Base-by-base conservation (phyloP, 257 asterid species). In the Knoxia roxburghii region DNA sequence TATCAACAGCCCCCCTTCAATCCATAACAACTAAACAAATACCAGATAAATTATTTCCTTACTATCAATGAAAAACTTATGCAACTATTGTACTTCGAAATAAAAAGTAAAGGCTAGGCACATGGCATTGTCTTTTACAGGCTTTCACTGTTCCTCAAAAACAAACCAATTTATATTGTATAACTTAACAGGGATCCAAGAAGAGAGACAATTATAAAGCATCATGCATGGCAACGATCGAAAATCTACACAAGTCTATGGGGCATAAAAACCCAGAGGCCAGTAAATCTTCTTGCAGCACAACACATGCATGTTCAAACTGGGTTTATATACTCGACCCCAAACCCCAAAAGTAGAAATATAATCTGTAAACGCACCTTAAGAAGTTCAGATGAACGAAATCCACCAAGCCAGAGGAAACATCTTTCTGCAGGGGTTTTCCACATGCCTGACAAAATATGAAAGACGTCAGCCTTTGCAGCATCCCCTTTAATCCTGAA, bases 401-500 rank as follows among this genome's bases (percentile, higher is more conserved):
- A 92, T 54, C 98, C 97, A 72, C 98, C 98, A 23, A 92, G 96
- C 98, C 98, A 89, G 61, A 89, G 83, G 76, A 92, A 92, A 79
- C 98, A 92, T 72, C 98, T 82, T 73, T 92, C 98, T 39, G 98
- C 96, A 33, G 98, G 97, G 18, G 98, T 92, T 74, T 86, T 87
- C 98, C 98, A 92, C 97, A 89, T 92, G 78, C 98, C 98, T 1
- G 98, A 89, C 76, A 92, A 77, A 61, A 92, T 87, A 82, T 92
- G 98, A 67, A 92, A 92, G 79, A 92, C 97, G 2, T 92, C 98
- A 23, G 95, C 76, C 77, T 90, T 93, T 15, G 99, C 97, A 39
- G 97, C 99, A 30, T 88, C 97, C 17, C 89, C 95, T 76, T 93
- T 93, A 76, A 93, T 86, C 87, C 87, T 85, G 77, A 88, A 90